These are phyloP conservation scores for Exophiala sp. DNA, from an alignment of 2,329 filamentous ascomycete species.

Conservation along the genomic window DNA sequence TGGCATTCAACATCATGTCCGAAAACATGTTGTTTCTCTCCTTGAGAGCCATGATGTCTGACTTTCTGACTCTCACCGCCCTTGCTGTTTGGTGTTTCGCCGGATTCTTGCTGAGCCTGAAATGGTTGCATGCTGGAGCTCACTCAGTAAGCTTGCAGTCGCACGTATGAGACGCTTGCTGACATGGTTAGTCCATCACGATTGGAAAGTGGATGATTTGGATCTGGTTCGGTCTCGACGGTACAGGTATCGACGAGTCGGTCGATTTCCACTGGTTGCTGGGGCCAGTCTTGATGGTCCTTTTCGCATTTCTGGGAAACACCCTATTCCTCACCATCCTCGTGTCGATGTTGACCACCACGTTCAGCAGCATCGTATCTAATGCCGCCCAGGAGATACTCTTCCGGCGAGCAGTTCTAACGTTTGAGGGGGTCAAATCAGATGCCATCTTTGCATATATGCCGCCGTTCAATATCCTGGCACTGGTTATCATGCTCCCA, in stretches of 20 bases:
- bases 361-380: constrained; percentile 68
- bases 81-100: constrained; percentile 77
- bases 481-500: constrained; percentile 66
- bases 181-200: constrained; percentile 49
- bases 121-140: constrained; percentile 62
- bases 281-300: constrained; percentile 71
- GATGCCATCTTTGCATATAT: constrained; percentile 78
- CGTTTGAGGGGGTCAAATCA: constrained; percentile 77
- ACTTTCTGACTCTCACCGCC: constrained; percentile 71
- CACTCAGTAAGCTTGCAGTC: constrained; percentile 36
- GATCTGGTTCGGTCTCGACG: constrained; percentile 87
- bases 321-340: constrained; percentile 81
- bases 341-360: constrained; percentile 80
- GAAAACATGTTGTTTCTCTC: constrained; percentile 81
- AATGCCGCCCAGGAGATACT: constrained; percentile 79
- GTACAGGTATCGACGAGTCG: constrained; percentile 55
- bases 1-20: constrained; percentile 76
- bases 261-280: constrained; percentile 72
- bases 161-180: not conserved
- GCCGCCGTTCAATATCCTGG: constrained; percentile 76
- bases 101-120: constrained; percentile 71
- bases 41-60: constrained; percentile 74
- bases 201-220: constrained; percentile 89
- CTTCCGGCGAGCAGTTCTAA: constrained; percentile 72
- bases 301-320: constrained; percentile 80